Conservation (phyloP, 805 yeast species). For the Starmerella khaoyaiensis region DNA sequence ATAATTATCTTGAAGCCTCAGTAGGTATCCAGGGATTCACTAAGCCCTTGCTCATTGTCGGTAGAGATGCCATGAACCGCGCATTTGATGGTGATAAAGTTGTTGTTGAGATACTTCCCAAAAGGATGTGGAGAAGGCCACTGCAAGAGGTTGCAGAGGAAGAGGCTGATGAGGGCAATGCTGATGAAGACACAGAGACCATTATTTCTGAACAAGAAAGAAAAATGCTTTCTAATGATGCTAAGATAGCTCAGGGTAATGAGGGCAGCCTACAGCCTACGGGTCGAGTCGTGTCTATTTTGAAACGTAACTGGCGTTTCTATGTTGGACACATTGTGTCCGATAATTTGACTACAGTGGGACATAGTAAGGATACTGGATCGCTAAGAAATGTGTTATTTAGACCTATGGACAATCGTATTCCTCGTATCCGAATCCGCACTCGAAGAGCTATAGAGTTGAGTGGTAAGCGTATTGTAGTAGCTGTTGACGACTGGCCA, state of each 20-base stretch:
- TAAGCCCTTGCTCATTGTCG: slow-evolving; percentile 69
- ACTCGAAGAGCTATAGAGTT: slow-evolving; percentile 78
- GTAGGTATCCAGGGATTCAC: slow-evolving; percentile 59
- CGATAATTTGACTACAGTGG: slow-evolving; percentile 31
- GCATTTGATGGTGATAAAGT: slow-evolving; percentile 88
- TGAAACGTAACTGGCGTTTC: slow-evolving; percentile 86
- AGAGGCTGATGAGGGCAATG: slow-evolving; percentile 37
- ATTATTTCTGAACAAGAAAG: slow-evolving; percentile 59
- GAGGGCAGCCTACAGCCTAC: slow-evolving; percentile 67
- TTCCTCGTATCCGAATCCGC: slow-evolving; percentile 75
- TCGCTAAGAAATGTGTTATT: slow-evolving; percentile 72
- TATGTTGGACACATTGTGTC: slow-evolving; percentile 75
- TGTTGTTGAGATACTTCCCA: slow-evolving; percentile 77
- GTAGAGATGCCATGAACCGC: slow-evolving; percentile 75
- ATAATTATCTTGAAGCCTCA: slow-evolving; percentile 79
- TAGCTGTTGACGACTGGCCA: slow-evolving; percentile 91
- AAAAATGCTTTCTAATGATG: slow-evolving; percentile 61
- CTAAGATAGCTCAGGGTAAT: slow-evolving; percentile 34
- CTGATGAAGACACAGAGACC: slow-evolving; percentile 35
- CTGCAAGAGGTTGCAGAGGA: slow-evolving; percentile 70
- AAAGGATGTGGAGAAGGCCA: slow-evolving; percentile 77
- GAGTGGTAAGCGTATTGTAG: slow-evolving; percentile 79
- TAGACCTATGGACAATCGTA: slow-evolving; percentile 71
- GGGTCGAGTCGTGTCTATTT: slow-evolving; percentile 76
- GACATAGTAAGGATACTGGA: slow-evolving; percentile 35